Percentiles rank a stretch among this genome's conserved stretches.
Evolutionary conservation across 169 alveolate genomes (phyloP).

Genomic region (Plasmodium vivax): DNA sequence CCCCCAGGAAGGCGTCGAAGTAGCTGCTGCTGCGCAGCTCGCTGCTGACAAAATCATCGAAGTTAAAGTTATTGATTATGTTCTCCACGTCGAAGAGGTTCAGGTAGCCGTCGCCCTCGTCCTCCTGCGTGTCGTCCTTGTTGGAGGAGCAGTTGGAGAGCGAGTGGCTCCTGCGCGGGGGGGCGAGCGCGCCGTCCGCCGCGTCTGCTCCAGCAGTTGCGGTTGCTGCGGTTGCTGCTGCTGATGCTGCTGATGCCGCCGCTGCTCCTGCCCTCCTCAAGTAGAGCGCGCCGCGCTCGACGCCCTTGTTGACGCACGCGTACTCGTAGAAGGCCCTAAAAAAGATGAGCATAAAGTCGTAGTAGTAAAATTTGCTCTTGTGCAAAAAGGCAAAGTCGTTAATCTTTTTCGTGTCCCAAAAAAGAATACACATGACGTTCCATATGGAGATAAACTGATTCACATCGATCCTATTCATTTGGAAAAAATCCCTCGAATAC

Average conservation of each 20-base stretch:
- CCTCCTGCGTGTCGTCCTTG: neutral
- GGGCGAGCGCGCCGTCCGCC: neutral
- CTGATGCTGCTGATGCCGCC: neutral
- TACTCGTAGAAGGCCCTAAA: conserved; percentile 32
- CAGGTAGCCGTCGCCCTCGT: conserved; percentile 14
- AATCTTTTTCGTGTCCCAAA: conserved; percentile 65
- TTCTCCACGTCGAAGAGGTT: conserved; percentile 56
- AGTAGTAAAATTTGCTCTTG: conserved; percentile 39
- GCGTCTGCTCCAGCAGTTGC: neutral
- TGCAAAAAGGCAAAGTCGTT: conserved; percentile 20
- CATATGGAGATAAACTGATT: conserved; percentile 59
- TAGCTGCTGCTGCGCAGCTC: conserved; percentile 14
- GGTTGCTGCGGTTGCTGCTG: neutral
- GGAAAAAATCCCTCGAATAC: conserved; percentile 13
- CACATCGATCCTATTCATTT: conserved; percentile 34
- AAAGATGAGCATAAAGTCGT: conserved; percentile 64
- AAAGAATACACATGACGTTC: conserved; percentile 54
- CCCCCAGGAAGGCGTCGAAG: neutral
- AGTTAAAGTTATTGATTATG: conserved; percentile 44
- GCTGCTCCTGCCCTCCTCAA: neutral
- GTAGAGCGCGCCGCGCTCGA: neutral
- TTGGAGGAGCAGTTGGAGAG: neutral
- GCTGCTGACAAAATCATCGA: conserved; percentile 18
- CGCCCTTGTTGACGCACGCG: conserved; percentile 9
- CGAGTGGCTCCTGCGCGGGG: neutral